Base-by-base conservation (phyloP, 495 filamentous ascomycete genomes). In the Penicillium coffeae region DNA sequence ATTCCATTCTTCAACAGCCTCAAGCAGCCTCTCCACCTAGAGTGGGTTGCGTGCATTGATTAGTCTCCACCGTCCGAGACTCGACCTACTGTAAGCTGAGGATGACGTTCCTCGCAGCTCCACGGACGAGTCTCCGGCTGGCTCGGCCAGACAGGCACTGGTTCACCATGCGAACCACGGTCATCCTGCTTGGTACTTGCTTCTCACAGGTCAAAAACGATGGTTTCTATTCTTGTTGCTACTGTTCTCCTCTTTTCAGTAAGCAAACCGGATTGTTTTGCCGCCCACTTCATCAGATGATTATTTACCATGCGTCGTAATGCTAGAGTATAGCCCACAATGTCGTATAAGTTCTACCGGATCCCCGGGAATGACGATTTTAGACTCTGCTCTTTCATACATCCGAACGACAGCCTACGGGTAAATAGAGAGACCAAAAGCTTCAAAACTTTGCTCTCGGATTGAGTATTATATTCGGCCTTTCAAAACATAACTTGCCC, bases 61-160 rank as follows among this genome's bases (percentile, higher is more conserved):
- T 35, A 40, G 25, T n/a, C n/a, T n/a, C n/a, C n/a, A n/a, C n/a
- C n/a, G n/a, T n/a, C n/a, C n/a, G n/a, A n/a, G n/a, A n/a, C n/a
- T n/a, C n/a, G n/a, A n/a, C n/a, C 52, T 12, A 38, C 52, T 46
- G 25, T 30, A 10, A 42, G 39, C 52, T 35, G 22, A 56, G 32
- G 15, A 62, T 62, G 59, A 62, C 59, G 59, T 62, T 27, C 50
- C 33, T 10, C 13, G n/a, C 46, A 32, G 34, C 14, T 35, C 27
- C 37, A 21, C 47, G 59, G 45, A 56, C 40, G 27, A 38, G 14
- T 47, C 19, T 60, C 53, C 59, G 56, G 38, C 59, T 57, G 59
- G 59, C 44, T 54, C 50, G 59, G 52, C 35, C 34, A 41, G 38
- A 53, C 55, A 45, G 32, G 43, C 38, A 18, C 34, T 47, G 15